Evolutionary conservation across 169 alveolate species (phyloP).

Genomic region (Babesia sp.): DNA sequence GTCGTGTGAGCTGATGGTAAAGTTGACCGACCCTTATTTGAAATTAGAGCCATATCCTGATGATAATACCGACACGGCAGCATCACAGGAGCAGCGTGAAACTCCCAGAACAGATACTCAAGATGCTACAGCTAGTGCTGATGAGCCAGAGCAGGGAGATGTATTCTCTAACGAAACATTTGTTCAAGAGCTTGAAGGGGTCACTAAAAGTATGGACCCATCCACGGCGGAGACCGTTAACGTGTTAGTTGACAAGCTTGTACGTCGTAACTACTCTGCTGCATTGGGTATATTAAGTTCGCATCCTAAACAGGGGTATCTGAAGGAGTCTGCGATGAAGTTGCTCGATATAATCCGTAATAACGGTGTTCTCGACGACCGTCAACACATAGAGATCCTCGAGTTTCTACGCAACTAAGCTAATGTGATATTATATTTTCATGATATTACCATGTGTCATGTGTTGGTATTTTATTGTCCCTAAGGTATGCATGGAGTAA

Average conservation of each 20-base stretch:
- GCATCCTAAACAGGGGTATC: slow-evolving; percentile 27
- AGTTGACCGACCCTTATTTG: slow-evolving; percentile 29
- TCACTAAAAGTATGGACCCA: slow-evolving; percentile 8
- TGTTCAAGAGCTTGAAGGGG: slow-evolving; percentile 1
- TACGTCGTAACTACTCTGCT: slow-evolving; percentile 24
- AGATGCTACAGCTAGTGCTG: background rate
- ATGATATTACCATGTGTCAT: too few species aligned
- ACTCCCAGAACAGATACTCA: background rate
- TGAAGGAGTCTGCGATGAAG: slow-evolving; percentile 22
- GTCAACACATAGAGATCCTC: slow-evolving; percentile 19
- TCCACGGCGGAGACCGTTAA: slow-evolving; percentile 20
- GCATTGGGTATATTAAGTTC: slow-evolving; percentile 22
- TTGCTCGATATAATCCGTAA: slow-evolving; percentile 21
- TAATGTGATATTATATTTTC: too few species aligned
- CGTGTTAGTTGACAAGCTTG: slow-evolving; percentile 19
- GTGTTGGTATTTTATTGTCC: too few species aligned
- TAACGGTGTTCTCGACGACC: slow-evolving; percentile 16
- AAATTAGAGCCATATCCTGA: slow-evolving; percentile 23
- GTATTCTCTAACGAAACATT: background rate
- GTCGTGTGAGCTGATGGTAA: slow-evolving; percentile 29
- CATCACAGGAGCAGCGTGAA: background rate
- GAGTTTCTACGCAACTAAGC: slow-evolving; percentile 28
- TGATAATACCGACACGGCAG: background rate
- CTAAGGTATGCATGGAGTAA: too few species aligned
- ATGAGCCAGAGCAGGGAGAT: slow-evolving; percentile 1